Base-by-base conservation (phyloP, 2,329 filamentous ascomycete species). In the Penicillium expansum region DNA sequence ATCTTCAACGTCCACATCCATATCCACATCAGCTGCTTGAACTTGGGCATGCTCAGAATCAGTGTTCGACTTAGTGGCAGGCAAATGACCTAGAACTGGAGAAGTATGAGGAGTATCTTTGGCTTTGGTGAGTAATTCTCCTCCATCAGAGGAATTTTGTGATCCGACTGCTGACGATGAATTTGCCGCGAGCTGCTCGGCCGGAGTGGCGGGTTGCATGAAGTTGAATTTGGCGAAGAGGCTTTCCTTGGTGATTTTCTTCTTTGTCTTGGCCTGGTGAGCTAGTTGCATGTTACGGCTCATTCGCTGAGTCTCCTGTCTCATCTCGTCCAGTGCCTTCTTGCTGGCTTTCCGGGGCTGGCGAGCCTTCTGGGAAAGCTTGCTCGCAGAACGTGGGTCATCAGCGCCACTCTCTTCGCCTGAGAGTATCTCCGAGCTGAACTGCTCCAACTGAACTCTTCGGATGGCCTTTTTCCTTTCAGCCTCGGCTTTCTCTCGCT, bases 301-400 rank as follows among this genome's bases (percentile, higher is more conserved):
- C 77, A 99, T 85, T 30, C 94, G 86, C 77, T 99, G 94, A 1
- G 93, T 97, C 75, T 99, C 94, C 56, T 91, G 85, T 66, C 89
- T 89, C 88, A 99, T 97, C 65, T 97, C 93, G 70, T 97, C 91
- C 41, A 97, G 73, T 0, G 94, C 94, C 76, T 92, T 97, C 77
- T 93, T 97, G 78, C 92, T 93, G 0, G 94, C 92, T 71, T 94
- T 96, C 13, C 94, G 85, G 2, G 72, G 62, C 5, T 91, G 87
- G 4, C 88, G 85, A 27, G 83, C 80, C 38, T 83, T 79, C 68
- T 92, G 89, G 0, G 88, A 90, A 43, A 94, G 77, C 60, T 80
- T 84, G 42, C 79, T 80, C n/a, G 82, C 87, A 27, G 86, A 85
- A 33, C 85, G 86, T 57, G 88, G 86, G 2, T 82, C 80, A 37